Evolutionary conservation across 352 stramenopile genomes (phyloP).

Genomic region (Phytophthora gonapodyides): DNA sequence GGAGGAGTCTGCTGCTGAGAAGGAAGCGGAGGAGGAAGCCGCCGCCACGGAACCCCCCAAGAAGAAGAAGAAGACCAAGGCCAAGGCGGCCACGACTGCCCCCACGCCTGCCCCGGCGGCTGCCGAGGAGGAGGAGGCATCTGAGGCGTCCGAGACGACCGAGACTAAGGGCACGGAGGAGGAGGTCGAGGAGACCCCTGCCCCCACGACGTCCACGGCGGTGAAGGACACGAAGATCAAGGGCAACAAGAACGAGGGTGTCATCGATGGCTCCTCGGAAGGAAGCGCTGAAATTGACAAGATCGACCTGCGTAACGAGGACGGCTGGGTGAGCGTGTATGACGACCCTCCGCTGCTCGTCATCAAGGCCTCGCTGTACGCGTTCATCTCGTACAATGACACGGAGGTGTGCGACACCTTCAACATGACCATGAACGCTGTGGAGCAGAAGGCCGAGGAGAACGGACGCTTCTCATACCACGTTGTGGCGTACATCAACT

Average conservation of each 20-base stretch:
- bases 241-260: conserved; percentile 72
- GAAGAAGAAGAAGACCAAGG: conserved; percentile 12
- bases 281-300: conserved; percentile 84
- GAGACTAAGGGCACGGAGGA: conserved; percentile 8
- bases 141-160: conserved; percentile 1
- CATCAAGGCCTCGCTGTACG: conserved; percentile 86
- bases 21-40: conserved; percentile 8
- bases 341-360: conserved; percentile 77
- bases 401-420: conserved; percentile 81
- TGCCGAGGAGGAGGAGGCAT: conserved; percentile 16
- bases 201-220: conserved; percentile 9
- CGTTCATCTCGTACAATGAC: conserved; percentile 88
- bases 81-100: background rate
- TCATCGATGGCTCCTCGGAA: conserved; percentile 80
- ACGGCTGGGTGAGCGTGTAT: conserved; percentile 84
- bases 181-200: conserved; percentile 10
- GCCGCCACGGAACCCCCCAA: background rate
- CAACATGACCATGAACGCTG: conserved; percentile 87
- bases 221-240: conserved; percentile 75
- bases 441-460: conserved; percentile 79
- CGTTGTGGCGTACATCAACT: conserved; percentile 88
- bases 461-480: conserved; percentile 79
- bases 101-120: background rate
- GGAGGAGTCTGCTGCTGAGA: background rate
- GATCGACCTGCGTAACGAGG: conserved; percentile 75